Conservation (phyloP, 2,329 filamentous ascomycete genomes). For the Amphichorda felina region DNA sequence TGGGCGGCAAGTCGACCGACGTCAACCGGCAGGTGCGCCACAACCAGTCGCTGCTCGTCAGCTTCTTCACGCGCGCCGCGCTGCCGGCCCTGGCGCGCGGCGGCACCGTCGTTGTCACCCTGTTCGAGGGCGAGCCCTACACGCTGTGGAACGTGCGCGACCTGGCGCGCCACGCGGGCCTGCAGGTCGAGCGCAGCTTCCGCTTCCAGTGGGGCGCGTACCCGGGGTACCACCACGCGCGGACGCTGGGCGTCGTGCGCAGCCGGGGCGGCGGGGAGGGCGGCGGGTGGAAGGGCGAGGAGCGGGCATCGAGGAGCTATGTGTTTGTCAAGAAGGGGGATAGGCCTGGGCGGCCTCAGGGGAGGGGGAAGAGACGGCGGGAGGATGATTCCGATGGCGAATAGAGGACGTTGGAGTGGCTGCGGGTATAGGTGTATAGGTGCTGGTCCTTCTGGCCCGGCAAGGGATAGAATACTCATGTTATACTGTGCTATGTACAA, state of each 20-base stretch:
- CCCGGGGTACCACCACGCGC: constrained; percentile 61
- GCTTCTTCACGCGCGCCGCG: constrained; percentile 45
- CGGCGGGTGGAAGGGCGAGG: constrained; percentile 28
- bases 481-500: too few relatives aligned
- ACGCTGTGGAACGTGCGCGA: constrained; percentile 91
- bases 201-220: constrained; percentile 55
- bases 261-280: constrained; percentile 26
- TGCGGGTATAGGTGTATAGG: too few relatives aligned
- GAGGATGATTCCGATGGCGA: constrained; percentile 2
- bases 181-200: constrained; percentile 61
- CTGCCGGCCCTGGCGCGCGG: constrained; percentile 19
- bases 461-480: too few relatives aligned
- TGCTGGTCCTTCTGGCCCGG: too few relatives aligned
- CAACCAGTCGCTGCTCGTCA: constrained; percentile 71
- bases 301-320: constrained; percentile 41
- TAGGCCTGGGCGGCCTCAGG: constrained; percentile 9
- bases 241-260: constrained; percentile 56
- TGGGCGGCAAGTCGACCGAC: constrained; percentile 83
- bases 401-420: not conserved
- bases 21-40: constrained; percentile 88
- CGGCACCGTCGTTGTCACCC: constrained; percentile 63
- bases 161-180: constrained; percentile 64
- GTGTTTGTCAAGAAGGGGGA: constrained; percentile 51
- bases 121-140: constrained; percentile 92
- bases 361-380: constrained; percentile 17